phyloP scores from a whole-genome alignment of 75 land plant genomes.

The Chamaecyparis obtusa region DNA sequence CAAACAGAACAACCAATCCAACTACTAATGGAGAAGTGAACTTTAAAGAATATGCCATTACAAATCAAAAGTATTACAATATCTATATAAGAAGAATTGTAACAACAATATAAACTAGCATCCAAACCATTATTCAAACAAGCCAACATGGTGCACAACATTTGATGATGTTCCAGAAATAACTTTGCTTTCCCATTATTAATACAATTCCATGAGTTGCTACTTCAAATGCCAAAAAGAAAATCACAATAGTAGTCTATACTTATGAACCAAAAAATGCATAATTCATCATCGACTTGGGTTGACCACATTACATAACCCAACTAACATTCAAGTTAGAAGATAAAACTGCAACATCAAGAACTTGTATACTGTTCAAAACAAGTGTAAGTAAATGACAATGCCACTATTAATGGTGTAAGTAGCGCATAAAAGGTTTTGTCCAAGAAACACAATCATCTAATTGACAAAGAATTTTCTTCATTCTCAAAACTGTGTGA shows the following conservation, averaged over 20 bases:
- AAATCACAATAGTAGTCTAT: neutral
- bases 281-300: neutral
- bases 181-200: conserved; percentile 73
- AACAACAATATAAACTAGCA: too few species aligned
- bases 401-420: neutral
- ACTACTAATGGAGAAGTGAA: too few species aligned
- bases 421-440: neutral
- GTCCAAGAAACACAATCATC: neutral
- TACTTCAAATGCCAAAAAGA: neutral
- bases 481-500: neutral
- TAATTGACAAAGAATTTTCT: neutral
- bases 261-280: neutral
- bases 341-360: neutral
- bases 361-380: neutral
- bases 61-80: too few species aligned
- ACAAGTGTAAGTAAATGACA: neutral
- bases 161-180: conserved; percentile 79
- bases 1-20: too few species aligned
- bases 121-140: conserved; percentile 39
- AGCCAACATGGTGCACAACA: conserved; percentile 77
- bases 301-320: too few species aligned
- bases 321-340: neutral
- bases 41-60: too few species aligned
- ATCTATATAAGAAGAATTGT: too few species aligned
- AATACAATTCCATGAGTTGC: neutral